Evolutionary conservation across 441 rosid genomes (phyloP), one percentile per base, ranked within the genome.

Genomic region (Manihot esculenta): DNA sequence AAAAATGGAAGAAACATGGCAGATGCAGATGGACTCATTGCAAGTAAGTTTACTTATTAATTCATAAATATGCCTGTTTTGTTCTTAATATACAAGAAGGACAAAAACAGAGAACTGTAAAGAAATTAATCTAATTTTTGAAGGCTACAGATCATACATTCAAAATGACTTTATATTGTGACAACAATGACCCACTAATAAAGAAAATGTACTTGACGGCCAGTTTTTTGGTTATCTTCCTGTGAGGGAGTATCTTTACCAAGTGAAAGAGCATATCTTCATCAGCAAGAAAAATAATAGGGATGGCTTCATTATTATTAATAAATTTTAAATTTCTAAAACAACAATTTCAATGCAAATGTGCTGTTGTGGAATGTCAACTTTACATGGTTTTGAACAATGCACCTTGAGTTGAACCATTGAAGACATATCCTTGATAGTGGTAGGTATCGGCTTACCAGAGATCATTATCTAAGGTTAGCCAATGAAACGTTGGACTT

Each of bases 1-100:
- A 82, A 82, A 91, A 30, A 91, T 88, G 96, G 99, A 95, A 83
- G 98, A 93, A 72, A 85, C 85, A 74, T 93, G 97, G 97, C 93
- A 87, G 78, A 85, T 82, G 79, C 98, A 95, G 80, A 89, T 91
- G 93, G 79, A 83, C 17, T 85, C 98, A 23, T 77, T 88, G 86
- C 98, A 91, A 82, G 99, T 90, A 68, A 80, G 91, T 55, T 68
- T 58, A 10, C 47, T 30, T 64, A 5, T 47, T 45, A 33, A 57
- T 24, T 4, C 11, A 10, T 9, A 8, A 35, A 21, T 18, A 8
- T 24, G 21, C 51, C 26, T 26, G 26, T 48, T 56, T 56, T 66
- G 13, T 60, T 45, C 27, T 62, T 30, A 14, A 10, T 27, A 45
- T 49, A 23, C 18, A 27, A 38, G 24, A n/a, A 18, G 64, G 47